Base-by-base conservation (phyloP, 805 yeast species). In the Wickerhamiella occidentalis region DNA sequence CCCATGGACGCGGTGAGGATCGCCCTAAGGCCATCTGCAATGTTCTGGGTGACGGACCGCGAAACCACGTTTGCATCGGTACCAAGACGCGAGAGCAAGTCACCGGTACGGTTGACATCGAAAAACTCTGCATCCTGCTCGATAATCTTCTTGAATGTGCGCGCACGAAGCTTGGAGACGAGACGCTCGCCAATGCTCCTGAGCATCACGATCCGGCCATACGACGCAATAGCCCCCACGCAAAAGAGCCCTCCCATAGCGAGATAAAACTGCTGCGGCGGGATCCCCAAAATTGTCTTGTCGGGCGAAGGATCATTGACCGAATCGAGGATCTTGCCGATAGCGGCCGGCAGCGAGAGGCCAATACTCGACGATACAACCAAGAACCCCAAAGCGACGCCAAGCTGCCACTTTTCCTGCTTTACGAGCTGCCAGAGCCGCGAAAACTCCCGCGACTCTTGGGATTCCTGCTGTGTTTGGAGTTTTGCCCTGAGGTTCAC, bases 21-120 rank as follows among this genome's bases (percentile, higher is more conserved):
- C 0, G 96, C 80, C 51, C 96, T 70, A 33, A 87, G 73, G n/a
- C 97, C 97, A 62, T 90, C 96, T 51, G 92, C 81, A 21, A 90
- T 73, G 62, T 90, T 88, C 56, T 83, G 90, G 29, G 96, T 85
- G 17, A 90, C 77, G 0, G 95, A 79, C 58, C 81, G 78, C 6
- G 95, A 76, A 12, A 90, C 94, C 40, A 90, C 78, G 26, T 87
- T 85, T 0, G 96, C 83, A 63, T 90, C 97, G 38, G 85, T 82
- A 3, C 92, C 82, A 44, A 90, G 68, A 53, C 97, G 72, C 4
- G 95, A 85, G 40, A 90, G 86, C 58, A 90, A 70, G 62, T 90
- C 97, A 37, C 97, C 97, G 8, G 87, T 86, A 54, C 88, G 78
- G 52, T 92, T 87, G 28, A 79, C 78, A 60, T 90, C 97, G 66